Evolutionary conservation across 108 stramenopile species (phyloP).

Genomic region (Skeletonema tropicum): DNA sequence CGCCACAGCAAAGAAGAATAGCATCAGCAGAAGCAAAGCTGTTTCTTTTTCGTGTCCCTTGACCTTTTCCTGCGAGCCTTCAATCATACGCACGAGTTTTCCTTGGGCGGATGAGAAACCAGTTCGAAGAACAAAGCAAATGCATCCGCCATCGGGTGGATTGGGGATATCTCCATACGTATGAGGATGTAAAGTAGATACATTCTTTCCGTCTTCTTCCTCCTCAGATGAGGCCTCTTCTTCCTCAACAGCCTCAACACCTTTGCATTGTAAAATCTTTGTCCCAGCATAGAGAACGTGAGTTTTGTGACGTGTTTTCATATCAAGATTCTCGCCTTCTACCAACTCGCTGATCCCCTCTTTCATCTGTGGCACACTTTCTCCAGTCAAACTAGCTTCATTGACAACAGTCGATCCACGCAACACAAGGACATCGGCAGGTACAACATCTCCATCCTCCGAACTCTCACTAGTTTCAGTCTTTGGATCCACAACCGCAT

Average conservation of each 20-base stretch:
- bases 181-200: constrained; percentile 5
- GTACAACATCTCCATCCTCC: constrained; percentile 89
- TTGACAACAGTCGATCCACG: constrained; percentile 93
- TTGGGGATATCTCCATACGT: constrained; percentile 55
- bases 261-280: constrained; percentile 92
- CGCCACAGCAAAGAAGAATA: constrained; percentile 93
- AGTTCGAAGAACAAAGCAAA: constrained; percentile 94
- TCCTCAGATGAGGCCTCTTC: constrained; percentile 53
- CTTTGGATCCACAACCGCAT: constrained; percentile 45
- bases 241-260: constrained; percentile 48
- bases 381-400: constrained; percentile 94
- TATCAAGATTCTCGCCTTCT: constrained; percentile 65
- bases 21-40: constrained; percentile 84
- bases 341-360: constrained; percentile 82
- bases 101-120: constrained; percentile 98
- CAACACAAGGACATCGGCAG: constrained; percentile 92
- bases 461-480: not conserved
- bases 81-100: constrained; percentile 98
- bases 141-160: constrained; percentile 91
- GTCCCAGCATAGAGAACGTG: constrained; percentile 95
- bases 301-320: constrained; percentile 89
- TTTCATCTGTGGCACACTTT: constrained; percentile 98
- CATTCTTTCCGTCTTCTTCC: constrained; percentile 18
- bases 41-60: constrained; percentile 94
- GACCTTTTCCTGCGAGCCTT: constrained; percentile 96